Evolutionary conservation across 2,329 filamentous ascomycete species (phyloP).

Genomic region (Fusarium equiseti): DNA sequence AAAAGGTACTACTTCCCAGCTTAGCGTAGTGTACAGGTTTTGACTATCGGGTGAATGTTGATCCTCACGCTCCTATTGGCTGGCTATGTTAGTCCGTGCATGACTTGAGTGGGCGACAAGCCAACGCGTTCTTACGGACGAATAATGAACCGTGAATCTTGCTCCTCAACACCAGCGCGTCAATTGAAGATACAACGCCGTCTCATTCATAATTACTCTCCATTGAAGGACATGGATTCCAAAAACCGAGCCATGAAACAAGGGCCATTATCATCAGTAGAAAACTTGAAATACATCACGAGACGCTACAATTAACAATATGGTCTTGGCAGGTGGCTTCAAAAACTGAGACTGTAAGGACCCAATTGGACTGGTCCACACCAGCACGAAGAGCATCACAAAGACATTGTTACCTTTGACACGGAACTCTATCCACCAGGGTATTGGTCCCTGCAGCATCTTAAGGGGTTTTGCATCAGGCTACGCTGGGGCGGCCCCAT

Average conservation of each 20-base stretch:
- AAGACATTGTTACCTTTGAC: neutral
- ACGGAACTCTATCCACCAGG: too few species aligned
- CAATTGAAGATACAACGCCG: neutral
- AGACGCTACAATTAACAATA: neutral
- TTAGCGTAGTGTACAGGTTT: too few species aligned
- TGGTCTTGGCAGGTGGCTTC: neutral
- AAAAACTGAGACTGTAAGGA: neutral
- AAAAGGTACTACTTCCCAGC: too few species aligned
- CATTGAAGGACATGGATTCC: too few species aligned
- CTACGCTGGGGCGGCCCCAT: neutral
- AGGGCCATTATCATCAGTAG: too few species aligned
- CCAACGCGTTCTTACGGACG: neutral
- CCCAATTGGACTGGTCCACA: neutral
- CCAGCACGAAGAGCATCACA: neutral
- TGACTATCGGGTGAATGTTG: too few species aligned
- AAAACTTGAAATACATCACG: too few species aligned
- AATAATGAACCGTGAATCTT: neutral
- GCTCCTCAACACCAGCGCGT: neutral
- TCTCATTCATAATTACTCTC: neutral
- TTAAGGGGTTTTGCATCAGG: neutral
- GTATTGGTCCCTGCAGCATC: neutral
- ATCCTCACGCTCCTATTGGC: too few species aligned
- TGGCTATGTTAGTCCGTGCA: too few species aligned
- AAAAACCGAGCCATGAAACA: too few species aligned
- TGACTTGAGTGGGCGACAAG: too few species aligned